These are phyloP conservation scores for Syzygium aqueum DNA, from an alignment of 345 rosid genomes.

Conservation along the genomic window DNA sequence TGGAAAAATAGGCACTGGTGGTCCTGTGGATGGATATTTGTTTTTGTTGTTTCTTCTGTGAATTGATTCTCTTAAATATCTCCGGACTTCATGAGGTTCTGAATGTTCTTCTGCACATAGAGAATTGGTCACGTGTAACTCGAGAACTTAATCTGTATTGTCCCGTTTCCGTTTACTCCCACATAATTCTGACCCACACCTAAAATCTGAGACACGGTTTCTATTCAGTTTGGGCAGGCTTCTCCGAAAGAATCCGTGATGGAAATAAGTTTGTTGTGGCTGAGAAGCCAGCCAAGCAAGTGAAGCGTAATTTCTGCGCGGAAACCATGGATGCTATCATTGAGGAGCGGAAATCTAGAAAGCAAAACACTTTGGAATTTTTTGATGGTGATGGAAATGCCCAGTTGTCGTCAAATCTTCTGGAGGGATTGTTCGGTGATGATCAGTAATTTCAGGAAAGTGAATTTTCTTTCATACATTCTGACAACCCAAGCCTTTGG, in stretches of 20 bases:
- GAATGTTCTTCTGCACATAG: background rate
- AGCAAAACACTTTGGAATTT: constrained; percentile 51
- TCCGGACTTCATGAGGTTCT: background rate
- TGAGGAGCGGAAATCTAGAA: constrained; percentile 55
- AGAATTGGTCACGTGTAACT: background rate
- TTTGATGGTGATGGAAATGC: constrained; percentile 46
- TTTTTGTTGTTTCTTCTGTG: background rate
- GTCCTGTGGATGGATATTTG: background rate
- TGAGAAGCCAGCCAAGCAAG: constrained; percentile 54
- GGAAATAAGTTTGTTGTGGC: constrained; percentile 87
- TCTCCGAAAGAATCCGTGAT: constrained; percentile 70
- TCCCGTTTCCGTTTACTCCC: background rate
- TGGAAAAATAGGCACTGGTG: background rate
- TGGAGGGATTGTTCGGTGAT: constrained; percentile 50
- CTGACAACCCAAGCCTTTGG: background rate
- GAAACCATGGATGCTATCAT: constrained; percentile 58
- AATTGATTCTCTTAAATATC: background rate
- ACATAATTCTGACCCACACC: background rate
- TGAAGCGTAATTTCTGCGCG: constrained; percentile 40
- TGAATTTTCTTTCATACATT: background rate
- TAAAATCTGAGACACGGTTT: background rate
- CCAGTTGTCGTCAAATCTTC: constrained; percentile 38
- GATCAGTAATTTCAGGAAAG: background rate
- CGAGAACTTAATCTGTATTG: background rate
- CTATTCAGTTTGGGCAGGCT: constrained; percentile 90